Evolutionary conservation across 208 protist genomes (phyloP), one percentile per base, ranked within the genome.

Genomic region (Trypanosoma mega): DNA sequence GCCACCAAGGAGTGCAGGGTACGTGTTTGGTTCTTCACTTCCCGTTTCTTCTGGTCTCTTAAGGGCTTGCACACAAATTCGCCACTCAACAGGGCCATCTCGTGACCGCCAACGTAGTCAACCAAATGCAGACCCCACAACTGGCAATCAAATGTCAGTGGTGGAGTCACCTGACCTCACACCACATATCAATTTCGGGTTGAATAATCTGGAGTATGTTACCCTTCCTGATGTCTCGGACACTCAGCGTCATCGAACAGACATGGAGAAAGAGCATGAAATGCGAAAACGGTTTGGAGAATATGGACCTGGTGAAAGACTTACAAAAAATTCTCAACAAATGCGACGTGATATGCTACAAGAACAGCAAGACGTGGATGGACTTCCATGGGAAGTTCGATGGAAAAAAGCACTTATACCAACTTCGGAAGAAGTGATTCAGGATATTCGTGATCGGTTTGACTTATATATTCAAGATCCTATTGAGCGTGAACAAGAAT

Each of bases 401-500:
- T 95, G 89, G 86, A 70, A 70, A 27, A 86, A 81, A 65, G 69
- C 80, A 20, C 75, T 93, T 34, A 93, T 95, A 63, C 89, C 89
- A 24, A 93, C 89, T 30, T 80, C 85, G 18, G 85, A 95, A 70
- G 85, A 95, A 63, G 81, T 95, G 16, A 65, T 95, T 49, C 89
- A 95, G 74, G 85, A 95, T 51, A 76, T 93, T 56, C 80, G 89
- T 30, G 89, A 95, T 60, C 85, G 89, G 43, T 92, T 95, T 56
- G 89, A 95, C 52, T 52, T 96, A 14, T 96, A 85, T 63, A 74
- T 92, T 39, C 83, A 91, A 49, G 89, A 96, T 65, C 84, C 83
- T 12, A 96, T 96, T 57, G 89, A 96, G 56, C 82, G 86, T 7
- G 86, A 91, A 68, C 77, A 93, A 74, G 84, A 93, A 72, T 96